Base-by-base conservation (phyloP, 345 rosid species). In the Melastoma malabathricum region DNA sequence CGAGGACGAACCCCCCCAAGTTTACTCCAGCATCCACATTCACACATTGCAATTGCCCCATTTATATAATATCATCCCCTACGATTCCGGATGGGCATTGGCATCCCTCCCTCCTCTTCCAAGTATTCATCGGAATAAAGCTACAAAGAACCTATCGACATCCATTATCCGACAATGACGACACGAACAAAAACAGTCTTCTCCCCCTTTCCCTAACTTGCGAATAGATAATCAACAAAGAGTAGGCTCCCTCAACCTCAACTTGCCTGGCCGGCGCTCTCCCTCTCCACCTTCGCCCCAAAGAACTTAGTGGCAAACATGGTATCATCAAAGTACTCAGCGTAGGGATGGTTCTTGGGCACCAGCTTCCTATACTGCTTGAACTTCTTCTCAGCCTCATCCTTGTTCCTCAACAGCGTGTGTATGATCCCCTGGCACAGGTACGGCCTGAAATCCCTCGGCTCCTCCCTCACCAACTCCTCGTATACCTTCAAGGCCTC, bases 401-500 rank as follows among this genome's bases (percentile, higher is more conserved):
- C 87, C 43, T 70, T 70, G 87, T 77, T 82, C 75, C 75, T 77
- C 72, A 82, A 27, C 61, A 90, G 54, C 3, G 94, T 68, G 46
- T 90, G 86, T 51, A 90, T 75, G 18, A 90, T 82, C 48, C 96
- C 96, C 62, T 84, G 95, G 51, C 96, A 90, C 27, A 86, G 65
- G 51, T 86, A 86, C 2, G 98, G 96, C 74, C 96, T 76, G 44
- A 86, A 90, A 72, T 90, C 98, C 64, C 79, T 75, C 0, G 98
- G 98, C 39, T 90, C 96, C 67, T 90, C 96, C 57, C 76, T 82
- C 63, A 72, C 85, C 25, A 90, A 72, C 67, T 79, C 85, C 54
- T 84, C 80, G 39, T 90, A 86, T 47, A 84, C 73, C 69, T 70
- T 80, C 84, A 90, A 54, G 7, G 98, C 98, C 44, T 80, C 94